A percentile compares a stretch with the other conserved stretches of the same genome.
Conservation (phyloP, 176 grass and related monocot genomes). For the Oryza officinalis region DNA sequence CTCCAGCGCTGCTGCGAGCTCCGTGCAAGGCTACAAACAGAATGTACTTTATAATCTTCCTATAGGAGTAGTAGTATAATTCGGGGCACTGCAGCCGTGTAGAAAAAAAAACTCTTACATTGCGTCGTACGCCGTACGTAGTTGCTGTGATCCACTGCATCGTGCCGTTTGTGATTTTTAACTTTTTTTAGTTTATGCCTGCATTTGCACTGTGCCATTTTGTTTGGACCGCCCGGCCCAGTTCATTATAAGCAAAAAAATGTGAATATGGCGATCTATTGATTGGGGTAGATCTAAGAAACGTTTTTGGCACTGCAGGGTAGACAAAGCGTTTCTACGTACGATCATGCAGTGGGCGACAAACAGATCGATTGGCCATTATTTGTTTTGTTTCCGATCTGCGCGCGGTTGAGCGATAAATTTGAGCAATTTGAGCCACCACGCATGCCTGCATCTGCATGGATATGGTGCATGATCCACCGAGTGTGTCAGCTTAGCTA, state of each 20-base stretch:
- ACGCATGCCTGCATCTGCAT: neutral
- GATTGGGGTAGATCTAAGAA: neutral
- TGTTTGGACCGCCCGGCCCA: neutral
- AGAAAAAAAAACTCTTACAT: no score
- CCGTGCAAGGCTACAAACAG: no score
- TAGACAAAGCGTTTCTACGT: slow-evolving; percentile 19
- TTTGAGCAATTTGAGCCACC: slow-evolving; percentile 7
- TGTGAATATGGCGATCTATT: neutral
- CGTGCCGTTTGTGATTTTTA: no score
- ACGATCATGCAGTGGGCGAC: slow-evolving; percentile 12
- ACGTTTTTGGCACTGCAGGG: neutral
- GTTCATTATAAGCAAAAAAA: neutral
- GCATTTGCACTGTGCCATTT: no score
- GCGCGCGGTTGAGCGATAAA: neutral
- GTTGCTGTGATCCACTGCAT: no score
- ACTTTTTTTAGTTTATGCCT: no score
- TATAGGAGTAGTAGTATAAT: no score
- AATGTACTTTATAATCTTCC: no score
- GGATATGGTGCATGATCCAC: neutral
- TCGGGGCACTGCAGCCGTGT: no score
- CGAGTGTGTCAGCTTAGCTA: no score
- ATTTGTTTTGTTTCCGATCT: slow-evolving; percentile 3
- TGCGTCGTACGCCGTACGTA: no score
- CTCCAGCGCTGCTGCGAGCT: no score
- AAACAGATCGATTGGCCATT: neutral